Percentiles rank a stretch among this genome's conserved stretches.
Conservation (phyloP, 192 early-diverging fungal genomes). For the Lunasporangiospora selenospora region DNA sequence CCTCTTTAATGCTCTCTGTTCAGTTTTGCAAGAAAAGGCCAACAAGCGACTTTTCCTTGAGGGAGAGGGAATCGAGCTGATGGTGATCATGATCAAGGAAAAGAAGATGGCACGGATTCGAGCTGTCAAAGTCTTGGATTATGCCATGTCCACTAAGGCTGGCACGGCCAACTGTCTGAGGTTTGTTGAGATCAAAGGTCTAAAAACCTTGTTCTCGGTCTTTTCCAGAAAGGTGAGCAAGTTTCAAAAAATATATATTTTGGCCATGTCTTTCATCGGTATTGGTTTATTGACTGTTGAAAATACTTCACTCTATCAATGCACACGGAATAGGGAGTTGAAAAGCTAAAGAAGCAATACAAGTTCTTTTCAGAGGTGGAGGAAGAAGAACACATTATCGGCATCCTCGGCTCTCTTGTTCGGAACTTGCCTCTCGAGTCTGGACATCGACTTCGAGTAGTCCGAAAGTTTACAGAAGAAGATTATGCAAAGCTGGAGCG, state of each 20-base stretch:
- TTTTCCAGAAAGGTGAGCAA: conserved; percentile 75
- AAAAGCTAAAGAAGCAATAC: conserved; percentile 81
- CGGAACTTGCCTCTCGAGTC: conserved; percentile 65
- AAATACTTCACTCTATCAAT: not conserved
- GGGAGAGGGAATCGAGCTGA: conserved; percentile 88
- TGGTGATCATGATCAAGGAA: conserved; percentile 92
- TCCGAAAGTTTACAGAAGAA: conserved; percentile 85
- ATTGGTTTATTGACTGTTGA: not conserved
- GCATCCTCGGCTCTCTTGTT: conserved; percentile 84
- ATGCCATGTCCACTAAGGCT: conserved; percentile 66
- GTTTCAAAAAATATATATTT: not conserved
- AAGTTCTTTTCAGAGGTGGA: conserved; percentile 79
- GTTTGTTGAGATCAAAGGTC: conserved; percentile 83
- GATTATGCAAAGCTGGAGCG: conserved; percentile 86
- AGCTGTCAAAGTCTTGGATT: conserved; percentile 88
- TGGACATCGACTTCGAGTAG: conserved; percentile 70
- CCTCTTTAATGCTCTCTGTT: conserved; percentile 84
- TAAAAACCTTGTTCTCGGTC: conserved; percentile 86
- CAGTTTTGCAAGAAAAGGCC: conserved; percentile 66
- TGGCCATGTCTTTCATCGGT: not conserved
- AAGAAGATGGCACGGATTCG: conserved; percentile 80
- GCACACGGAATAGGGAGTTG: conserved; percentile 59
- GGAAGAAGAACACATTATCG: conserved; percentile 88
- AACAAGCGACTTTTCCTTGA: conserved; percentile 81
- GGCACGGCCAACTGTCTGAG: conserved; percentile 62